Conservation (phyloP, 2,329 filamentous ascomycete genomes). For the Furcasterigmium sp. region DNA sequence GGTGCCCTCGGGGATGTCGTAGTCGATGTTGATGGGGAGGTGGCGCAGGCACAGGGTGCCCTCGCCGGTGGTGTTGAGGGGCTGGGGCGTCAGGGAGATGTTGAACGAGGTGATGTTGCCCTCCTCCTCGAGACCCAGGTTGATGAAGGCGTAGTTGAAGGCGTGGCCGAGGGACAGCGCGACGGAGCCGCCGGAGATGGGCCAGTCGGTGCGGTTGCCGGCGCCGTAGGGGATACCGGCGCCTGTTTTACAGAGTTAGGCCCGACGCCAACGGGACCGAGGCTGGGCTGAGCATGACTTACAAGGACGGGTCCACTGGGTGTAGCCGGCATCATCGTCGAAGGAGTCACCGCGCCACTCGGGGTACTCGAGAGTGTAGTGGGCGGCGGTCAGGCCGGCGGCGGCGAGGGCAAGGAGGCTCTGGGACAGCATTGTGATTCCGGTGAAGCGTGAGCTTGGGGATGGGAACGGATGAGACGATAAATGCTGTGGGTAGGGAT, state of each 20-base stretch:
- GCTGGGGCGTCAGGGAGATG: slow-evolving; percentile 56
- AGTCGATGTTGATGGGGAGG: slow-evolving; percentile 45
- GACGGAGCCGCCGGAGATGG: slow-evolving; percentile 42
- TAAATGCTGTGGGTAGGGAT: not conserved
- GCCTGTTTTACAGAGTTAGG: slow-evolving; percentile 25
- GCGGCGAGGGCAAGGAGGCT: slow-evolving; percentile 26
- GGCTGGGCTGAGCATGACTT: no score
- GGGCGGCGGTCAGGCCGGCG: slow-evolving; percentile 34
- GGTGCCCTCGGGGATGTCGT: slow-evolving; percentile 53
- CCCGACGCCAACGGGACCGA: no score
- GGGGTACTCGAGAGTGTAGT: slow-evolving; percentile 44
- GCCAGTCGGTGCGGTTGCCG: slow-evolving; percentile 48
- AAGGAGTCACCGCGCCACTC: slow-evolving; percentile 44
- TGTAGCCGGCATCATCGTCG: slow-evolving; percentile 31
- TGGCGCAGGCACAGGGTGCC: slow-evolving; percentile 62
- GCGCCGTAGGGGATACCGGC: slow-evolving; percentile 38
- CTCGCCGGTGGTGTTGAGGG: slow-evolving; percentile 52
- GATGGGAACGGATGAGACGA: not conserved
- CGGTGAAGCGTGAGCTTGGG: not conserved
- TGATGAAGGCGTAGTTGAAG: slow-evolving; percentile 49
- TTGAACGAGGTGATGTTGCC: slow-evolving; percentile 58
- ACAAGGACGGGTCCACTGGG: slow-evolving; percentile 49
- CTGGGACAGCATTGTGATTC: slow-evolving; percentile 23
- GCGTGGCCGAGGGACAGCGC: slow-evolving; percentile 44
- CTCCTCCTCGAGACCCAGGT: slow-evolving; percentile 39